Conservation (phyloP, 345 rosid species). For the Eucalyptus melliodora region DNA sequence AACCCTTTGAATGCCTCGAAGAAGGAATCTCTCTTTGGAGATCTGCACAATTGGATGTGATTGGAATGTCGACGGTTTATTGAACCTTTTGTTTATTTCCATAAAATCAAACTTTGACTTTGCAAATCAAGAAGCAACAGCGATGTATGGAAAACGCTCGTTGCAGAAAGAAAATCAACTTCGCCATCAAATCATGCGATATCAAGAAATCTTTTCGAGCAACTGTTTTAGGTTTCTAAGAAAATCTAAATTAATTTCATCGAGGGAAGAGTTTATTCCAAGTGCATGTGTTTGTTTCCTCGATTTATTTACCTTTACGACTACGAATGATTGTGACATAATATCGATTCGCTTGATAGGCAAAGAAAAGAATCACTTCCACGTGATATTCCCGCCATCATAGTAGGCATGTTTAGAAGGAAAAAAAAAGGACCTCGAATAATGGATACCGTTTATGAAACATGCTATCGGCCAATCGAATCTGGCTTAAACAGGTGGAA, state of each 20-base stretch:
- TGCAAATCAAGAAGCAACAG: not conserved
- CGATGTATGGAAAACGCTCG: not conserved
- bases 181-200: not conserved
- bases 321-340: not conserved
- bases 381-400: not conserved
- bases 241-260: not conserved
- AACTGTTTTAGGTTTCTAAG: not conserved
- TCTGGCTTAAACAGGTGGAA: not conserved
- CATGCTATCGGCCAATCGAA: no score
- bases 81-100: not conserved
- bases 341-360: not conserved
- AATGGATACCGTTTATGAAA: not conserved
- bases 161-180: not conserved
- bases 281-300: not conserved
- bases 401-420: not conserved
- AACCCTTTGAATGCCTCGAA: not conserved
- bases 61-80: not conserved
- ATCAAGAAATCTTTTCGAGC: not conserved
- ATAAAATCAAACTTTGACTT: not conserved
- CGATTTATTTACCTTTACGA: not conserved
- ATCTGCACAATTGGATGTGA: not conserved
- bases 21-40: not conserved
- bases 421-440: not conserved
- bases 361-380: not conserved
- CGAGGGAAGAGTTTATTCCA: not conserved